Evolutionary conservation across 768 basidiomycete species (phyloP).

Genomic region (Pholiota microspora): DNA sequence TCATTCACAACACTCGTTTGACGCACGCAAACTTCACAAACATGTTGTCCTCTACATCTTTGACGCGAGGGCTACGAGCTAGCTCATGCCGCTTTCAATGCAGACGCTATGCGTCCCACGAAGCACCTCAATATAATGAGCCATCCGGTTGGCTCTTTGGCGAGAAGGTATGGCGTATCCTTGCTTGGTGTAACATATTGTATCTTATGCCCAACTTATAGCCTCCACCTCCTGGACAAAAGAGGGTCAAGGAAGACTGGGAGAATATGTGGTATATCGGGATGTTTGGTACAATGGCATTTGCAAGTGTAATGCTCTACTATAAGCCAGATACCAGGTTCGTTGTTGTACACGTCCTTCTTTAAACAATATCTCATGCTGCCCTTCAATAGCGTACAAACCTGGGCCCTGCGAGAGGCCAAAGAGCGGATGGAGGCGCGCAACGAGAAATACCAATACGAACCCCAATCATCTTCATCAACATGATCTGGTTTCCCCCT

Average conservation of each 20-base stretch:
- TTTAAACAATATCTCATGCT: background rate
- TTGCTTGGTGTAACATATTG: background rate
- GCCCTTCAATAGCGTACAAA: slow-evolving; percentile 64
- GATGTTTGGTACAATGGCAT: slow-evolving; percentile 85
- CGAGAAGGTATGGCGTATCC: slow-evolving; percentile 66
- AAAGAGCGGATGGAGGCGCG: slow-evolving; percentile 88
- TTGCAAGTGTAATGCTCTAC: slow-evolving; percentile 74
- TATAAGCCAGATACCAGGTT: slow-evolving; percentile 95
- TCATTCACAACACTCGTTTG: background rate
- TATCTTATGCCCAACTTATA: slow-evolving; percentile 23
- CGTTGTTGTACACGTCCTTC: slow-evolving; percentile 22
- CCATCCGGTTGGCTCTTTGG: slow-evolving; percentile 86
- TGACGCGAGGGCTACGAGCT: slow-evolving; percentile 39
- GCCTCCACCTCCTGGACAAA: slow-evolving; percentile 80
- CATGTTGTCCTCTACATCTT: slow-evolving; percentile 43
- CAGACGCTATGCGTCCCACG: slow-evolving; percentile 67
- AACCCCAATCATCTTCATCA: slow-evolving; percentile 44
- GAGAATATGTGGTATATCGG: slow-evolving; percentile 89
- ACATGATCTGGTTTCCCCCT: slow-evolving; percentile 13
- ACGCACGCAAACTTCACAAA: slow-evolving; percentile 1
- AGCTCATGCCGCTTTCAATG: slow-evolving; percentile 33
- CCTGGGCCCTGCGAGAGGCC: slow-evolving; percentile 90
- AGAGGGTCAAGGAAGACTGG: slow-evolving; percentile 87
- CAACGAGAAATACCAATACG: slow-evolving; percentile 88
- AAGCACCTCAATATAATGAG: slow-evolving; percentile 83